Base-by-base conservation (phyloP, 805 yeast species). In the Starmerella potacharoeniae region DNA sequence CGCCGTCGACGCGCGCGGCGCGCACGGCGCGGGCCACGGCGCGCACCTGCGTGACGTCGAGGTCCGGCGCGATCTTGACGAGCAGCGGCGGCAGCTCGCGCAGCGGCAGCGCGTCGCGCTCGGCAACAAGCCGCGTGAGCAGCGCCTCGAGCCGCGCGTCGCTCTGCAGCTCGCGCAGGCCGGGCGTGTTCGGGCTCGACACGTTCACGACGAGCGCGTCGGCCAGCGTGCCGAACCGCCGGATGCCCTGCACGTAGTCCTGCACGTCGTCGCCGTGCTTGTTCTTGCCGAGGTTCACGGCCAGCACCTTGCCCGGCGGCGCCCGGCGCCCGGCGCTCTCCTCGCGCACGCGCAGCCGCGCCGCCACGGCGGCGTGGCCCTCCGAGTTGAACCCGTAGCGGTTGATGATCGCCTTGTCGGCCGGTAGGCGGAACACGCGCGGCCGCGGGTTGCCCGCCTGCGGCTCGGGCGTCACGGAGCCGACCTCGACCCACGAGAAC, bases 361-460 rank as follows among this genome's bases (percentile, higher is more conserved):
- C 80, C 53, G 82, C 71, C 29, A 90, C 95, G 36, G 71, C 77
- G 60, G 80, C 78, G 67, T 89, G 96, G 45, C 97, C 97, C 49
- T 79, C 77, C 4, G 97, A 89, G 67, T 91, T 91, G 76, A 91
- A 90, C 1, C 97, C 97, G 67, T 90, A 91, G 59, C 97, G 77
- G 72, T 91, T 91, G 62, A 90, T 87, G 43, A 91, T 95, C 5
- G 97, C 96, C 54, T 80, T 84, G 68, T 91, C 97, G 60, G 79
- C 74, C 6, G 85, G 80, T 56, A 91, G 75, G 63, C 97, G 79
- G 74, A 90, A 91, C 64, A 91, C 86, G 56, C 97, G 77, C 28
- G 97, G 97, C 63, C 72, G 68, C n/a, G 96, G 95, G 70, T 91
- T 91, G 37, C 97, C 97, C 8, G 91, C 88, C 71, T 91, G 97